Evolutionary conservation across 2,329 filamentous ascomycete genomes (phyloP), one percentile per base, ranked within the genome.

Genomic region (Venturia aucupariae): DNA sequence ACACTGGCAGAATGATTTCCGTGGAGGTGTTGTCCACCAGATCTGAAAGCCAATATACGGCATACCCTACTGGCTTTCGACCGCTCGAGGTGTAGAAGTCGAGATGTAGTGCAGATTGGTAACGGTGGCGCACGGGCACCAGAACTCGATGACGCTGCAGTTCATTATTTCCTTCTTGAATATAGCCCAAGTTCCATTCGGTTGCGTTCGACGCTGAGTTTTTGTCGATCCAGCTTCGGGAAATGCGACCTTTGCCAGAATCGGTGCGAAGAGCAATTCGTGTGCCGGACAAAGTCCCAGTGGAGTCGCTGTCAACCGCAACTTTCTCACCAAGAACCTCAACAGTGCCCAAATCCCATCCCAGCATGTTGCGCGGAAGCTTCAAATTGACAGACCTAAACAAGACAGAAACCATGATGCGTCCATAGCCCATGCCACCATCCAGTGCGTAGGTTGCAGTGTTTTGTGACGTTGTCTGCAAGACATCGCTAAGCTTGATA

Each of bases 331-430:
- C 51, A 24, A 57, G 51, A 35, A 57, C 4, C 35, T 57, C 51
- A 35, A 57, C 51, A n/a, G 51, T 35, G 30, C 51, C 51, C 19
- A 57, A 15, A 7, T 57, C 51, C 51, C 51, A 57, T 19, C 51
- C 51, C 4, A 57, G 30, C 13, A 57, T 30, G 51, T 57, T 57
- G 15, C 30, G 27, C 10, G 51, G 51, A 22, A 57, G 51, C 24
- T 57, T 57, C 15, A 57, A n/a, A 10, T 57, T 15, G 15, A 57
- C 51, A 8, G 51, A 57, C 13, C 51, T 10, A 24, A 57, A 57
- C 19, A 57, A 11, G 19, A 57, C 51, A 57, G 51, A 57, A 22
- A 57, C 51, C 51, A 57, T 57, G 51, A 57, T 57, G 17, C 51
- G 51, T n/a, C 51, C 51, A 35, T 57, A 57, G 19, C 51, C 51